Percentiles rank a stretch among this genome's conserved stretches.
phyloP scores from a whole-genome alignment of 768 basidiomycete genomes.

The Phanerochaete carnosa region DNA sequence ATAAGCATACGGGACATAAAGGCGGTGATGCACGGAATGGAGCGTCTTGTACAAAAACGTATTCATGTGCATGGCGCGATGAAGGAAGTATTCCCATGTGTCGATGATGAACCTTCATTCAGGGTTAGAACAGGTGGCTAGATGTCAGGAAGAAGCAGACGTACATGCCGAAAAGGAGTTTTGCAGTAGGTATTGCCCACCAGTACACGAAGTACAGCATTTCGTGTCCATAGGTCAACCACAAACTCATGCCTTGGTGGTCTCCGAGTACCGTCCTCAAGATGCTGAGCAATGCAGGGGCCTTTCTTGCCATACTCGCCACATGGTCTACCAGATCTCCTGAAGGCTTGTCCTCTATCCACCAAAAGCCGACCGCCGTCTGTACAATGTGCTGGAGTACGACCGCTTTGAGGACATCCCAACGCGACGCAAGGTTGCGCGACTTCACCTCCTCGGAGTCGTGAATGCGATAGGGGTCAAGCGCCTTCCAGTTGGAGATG shows the following conservation, averaged over 20 bases:
- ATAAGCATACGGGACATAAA: slow-evolving; percentile 96
- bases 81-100: slow-evolving; percentile 97
- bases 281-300: slow-evolving; percentile 35
- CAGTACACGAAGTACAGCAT: slow-evolving; percentile 75
- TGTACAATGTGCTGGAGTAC: slow-evolving; percentile 85
- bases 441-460: slow-evolving; percentile 75
- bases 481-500: slow-evolving; percentile 66
- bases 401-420: slow-evolving; percentile 76
- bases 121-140: not conserved
- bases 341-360: slow-evolving; percentile 46
- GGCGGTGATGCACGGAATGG: slow-evolving; percentile 92
- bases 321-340: slow-evolving; percentile 31
- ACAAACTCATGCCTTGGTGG: slow-evolving; percentile 32
- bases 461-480: slow-evolving; percentile 86
- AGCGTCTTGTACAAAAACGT: slow-evolving; percentile 88
- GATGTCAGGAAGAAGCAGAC: slow-evolving; percentile 32
- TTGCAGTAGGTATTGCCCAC: slow-evolving; percentile 82
- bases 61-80: slow-evolving; percentile 88
- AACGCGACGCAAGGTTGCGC: slow-evolving; percentile 70
- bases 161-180: slow-evolving; percentile 80
- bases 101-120: slow-evolving; percentile 81
- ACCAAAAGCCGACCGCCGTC: slow-evolving; percentile 67
- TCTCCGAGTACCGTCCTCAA: slow-evolving; percentile 40
- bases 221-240: slow-evolving; percentile 35
- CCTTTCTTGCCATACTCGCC: slow-evolving; percentile 38